phyloP scores from a whole-genome alignment of 352 stramenopile genomes.

The Pythium pyrilobum region DNA sequence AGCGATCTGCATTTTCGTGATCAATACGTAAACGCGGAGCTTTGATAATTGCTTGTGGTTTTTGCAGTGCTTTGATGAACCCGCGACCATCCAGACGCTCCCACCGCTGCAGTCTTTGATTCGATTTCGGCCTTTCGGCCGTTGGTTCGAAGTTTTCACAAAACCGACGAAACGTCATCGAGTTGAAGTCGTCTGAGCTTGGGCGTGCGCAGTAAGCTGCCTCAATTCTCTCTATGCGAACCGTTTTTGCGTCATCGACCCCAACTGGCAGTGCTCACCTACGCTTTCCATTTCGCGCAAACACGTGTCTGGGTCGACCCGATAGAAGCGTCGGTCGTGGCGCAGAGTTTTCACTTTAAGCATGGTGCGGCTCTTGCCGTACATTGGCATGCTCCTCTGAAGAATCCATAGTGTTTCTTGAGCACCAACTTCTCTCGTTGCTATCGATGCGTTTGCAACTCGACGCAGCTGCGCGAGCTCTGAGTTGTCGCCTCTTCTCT shows the following conservation, averaged over 20 bases:
- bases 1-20: neutral
- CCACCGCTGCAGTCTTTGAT: neutral
- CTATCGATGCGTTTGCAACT: conserved; percentile 1
- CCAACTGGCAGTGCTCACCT: no score
- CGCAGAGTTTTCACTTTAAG: conserved; percentile 1
- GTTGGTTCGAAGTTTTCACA: neutral
- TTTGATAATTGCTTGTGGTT: neutral
- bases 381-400: neutral
- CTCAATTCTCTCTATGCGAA: no score
- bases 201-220: no score
- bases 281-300: neutral
- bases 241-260: no score
- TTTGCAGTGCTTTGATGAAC: neutral
- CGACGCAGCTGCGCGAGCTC: neutral
- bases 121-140: neutral
- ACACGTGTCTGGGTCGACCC: neutral
- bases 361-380: neutral
- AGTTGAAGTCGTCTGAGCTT: neutral
- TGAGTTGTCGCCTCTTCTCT: neutral
- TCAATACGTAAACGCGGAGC: neutral
- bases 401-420: conserved; percentile 3
- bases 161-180: neutral
- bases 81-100: neutral
- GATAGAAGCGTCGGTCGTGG: neutral
- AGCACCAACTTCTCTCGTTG: neutral